Base-by-base conservation (phyloP, 2,329 filamentous ascomycete species). In the Macrophomina pseudophaseolina region DNA sequence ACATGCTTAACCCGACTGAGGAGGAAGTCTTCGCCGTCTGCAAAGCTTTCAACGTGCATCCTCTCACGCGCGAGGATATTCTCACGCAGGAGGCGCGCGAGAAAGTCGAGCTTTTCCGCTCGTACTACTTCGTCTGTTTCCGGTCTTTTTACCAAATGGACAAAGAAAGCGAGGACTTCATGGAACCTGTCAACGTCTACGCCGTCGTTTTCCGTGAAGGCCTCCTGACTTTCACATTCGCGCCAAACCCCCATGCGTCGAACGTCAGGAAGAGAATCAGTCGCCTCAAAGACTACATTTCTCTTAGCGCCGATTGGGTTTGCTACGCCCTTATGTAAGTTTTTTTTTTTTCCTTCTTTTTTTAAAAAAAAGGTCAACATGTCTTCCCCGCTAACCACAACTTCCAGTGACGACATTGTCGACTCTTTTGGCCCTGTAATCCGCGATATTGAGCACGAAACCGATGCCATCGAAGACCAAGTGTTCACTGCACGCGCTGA, bases 81-180 rank as follows among this genome's bases (percentile, higher is more conserved):
- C 90, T 90, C 68, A 97, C 92, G 0, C 93, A 97, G 76, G 95
- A 99, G 80, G 91, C 94, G 11, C 93, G 95, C 51, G 95, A 99
- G 81, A 99, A 99, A 83, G 97, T 99, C 66, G 95, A 99, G 80
- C 86, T 99, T 30, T 99, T 99, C 81, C 91, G 92, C 30, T 93
- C 93, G 49, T 99, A 99, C 82, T 99, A 99, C 81, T 98, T 99
- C 78, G 92, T 97, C 60, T 97, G 92, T 78, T 99, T 98, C 86
- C 89, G 94, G 64, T 97, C 94, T 1, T 99, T 98, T 83, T 91
- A 88, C 72, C 91, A 94, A 65, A 84, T 92, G 70, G 91, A 96
- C 71, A 90, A 92, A 72, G 86, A 89, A 40, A 90, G 90, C 59
- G 89, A 92, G 69, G 88, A 92, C 66, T 96, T 96, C 75, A 91